phyloP scores from a whole-genome alignment of 331 rosid genomes.

The Cucumis variabilis region DNA sequence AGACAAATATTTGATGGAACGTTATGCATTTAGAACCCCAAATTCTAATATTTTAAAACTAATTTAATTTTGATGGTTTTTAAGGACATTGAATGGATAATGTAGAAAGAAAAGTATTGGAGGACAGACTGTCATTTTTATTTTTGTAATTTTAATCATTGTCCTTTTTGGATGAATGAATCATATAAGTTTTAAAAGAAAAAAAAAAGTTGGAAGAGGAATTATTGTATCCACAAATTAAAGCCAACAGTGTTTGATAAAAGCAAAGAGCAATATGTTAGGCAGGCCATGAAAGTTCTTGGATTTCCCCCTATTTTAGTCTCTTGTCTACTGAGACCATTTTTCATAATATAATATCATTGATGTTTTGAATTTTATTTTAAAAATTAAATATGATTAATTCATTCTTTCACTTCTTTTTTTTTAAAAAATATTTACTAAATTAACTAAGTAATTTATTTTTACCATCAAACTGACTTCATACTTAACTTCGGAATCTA shows the following conservation, averaged over 20 bases:
- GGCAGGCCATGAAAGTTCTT: not conserved
- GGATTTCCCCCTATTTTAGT: not conserved
- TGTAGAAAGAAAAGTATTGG: not conserved
- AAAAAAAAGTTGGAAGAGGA: not conserved
- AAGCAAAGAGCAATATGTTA: not conserved
- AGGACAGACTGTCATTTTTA: not conserved
- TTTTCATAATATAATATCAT: not conserved
- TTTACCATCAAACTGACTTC: no score
- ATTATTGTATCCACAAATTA: slow-evolving; percentile 5
- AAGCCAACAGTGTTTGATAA: not conserved
- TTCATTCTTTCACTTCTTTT: no score
- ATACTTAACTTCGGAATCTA: no score
- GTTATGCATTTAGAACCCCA: not conserved
- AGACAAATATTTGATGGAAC: slow-evolving; percentile 7
- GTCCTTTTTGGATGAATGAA: not conserved
- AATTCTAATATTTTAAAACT: not conserved
- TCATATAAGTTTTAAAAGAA: not conserved
- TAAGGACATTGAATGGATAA: not conserved
- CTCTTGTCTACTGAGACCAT: not conserved
- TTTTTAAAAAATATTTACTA: no score
- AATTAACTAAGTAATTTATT: no score
- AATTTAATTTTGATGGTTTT: not conserved
- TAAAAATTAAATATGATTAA: no score
- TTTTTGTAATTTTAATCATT: not conserved
- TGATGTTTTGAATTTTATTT: not conserved